Percentiles rank a stretch among this genome's conserved stretches.
Conservation (phyloP, 2,329 filamentous ascomycete genomes). For the Rachicladosporium sp. region DNA sequence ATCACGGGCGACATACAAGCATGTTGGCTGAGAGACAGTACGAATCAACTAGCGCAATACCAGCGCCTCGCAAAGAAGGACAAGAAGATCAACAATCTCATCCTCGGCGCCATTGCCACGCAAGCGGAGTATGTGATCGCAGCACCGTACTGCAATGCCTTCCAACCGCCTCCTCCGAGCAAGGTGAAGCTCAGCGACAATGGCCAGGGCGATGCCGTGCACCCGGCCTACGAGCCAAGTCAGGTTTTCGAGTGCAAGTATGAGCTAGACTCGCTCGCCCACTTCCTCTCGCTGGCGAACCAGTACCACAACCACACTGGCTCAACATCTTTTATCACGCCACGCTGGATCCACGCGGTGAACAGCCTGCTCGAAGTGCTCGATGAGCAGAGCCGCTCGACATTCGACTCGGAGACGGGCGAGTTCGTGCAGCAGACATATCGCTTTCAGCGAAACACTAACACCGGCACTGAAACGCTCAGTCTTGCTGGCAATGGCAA, state of each 20-base stretch:
- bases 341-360: constrained; percentile 67
- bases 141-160: constrained; percentile 95
- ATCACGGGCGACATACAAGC: constrained; percentile 90
- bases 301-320: constrained; percentile 73
- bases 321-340: constrained; percentile 65
- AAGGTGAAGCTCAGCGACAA: constrained; percentile 60
- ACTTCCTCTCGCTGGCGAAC: constrained; percentile 77
- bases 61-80: constrained; percentile 75
- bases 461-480: constrained; percentile 79
- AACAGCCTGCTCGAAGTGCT: constrained; percentile 62
- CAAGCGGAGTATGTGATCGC: constrained; percentile 91
- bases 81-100: constrained; percentile 61
- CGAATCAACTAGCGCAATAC: constrained; percentile 86
- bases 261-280: constrained; percentile 87
- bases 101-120: constrained; percentile 89
- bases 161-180: constrained; percentile 83
- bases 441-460: constrained; percentile 73
- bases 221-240: constrained; percentile 71
- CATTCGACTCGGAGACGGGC: constrained; percentile 59
- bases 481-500: constrained; percentile 77
- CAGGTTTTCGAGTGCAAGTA: constrained; percentile 98
- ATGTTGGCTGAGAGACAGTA: constrained; percentile 84
- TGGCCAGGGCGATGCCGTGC: constrained; percentile 71
- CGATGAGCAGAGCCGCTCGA: constrained; percentile 64
- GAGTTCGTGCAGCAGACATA: constrained; percentile 63